Conservation (phyloP, 768 basidiomycete species). For the Tubosaeta sp. region DNA sequence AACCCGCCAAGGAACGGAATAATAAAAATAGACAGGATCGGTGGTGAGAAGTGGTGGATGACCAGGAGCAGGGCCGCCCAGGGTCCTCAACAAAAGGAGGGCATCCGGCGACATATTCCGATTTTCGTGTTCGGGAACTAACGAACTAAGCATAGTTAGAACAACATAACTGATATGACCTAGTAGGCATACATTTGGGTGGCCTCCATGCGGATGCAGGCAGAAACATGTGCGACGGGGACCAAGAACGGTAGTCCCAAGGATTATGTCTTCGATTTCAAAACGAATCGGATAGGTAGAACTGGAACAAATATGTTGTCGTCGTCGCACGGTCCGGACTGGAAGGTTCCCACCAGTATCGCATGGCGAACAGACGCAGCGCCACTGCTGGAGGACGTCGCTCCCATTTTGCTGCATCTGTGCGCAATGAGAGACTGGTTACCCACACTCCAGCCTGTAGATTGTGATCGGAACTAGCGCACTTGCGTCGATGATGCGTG, state of each 20-base stretch:
- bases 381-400: slow-evolving; percentile 13
- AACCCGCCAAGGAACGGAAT: too few relatives aligned
- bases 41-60: neutral
- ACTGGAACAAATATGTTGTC: neutral
- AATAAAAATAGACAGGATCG: neutral
- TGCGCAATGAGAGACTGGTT: neutral
- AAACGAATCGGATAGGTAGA: neutral
- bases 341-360: neutral
- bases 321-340: neutral
- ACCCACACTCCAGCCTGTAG: too few relatives aligned
- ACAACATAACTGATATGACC: neutral
- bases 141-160: too few relatives aligned
- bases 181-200: neutral
- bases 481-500: too few relatives aligned
- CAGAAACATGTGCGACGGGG: neutral
- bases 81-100: too few relatives aligned
- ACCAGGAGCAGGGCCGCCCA: neutral
- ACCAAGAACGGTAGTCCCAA: neutral
- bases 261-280: neutral
- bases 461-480: neutral
- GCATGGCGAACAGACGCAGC: neutral
- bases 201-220: neutral
- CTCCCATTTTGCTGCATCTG: slow-evolving; percentile 13
- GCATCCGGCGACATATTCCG: neutral
- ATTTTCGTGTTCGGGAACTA: neutral